A percentile compares a stretch with the other conserved stretches of the same genome.
Conservation (phyloP, 2,329 filamentous ascomycete genomes). For the Trichophyton mentagrophytes region DNA sequence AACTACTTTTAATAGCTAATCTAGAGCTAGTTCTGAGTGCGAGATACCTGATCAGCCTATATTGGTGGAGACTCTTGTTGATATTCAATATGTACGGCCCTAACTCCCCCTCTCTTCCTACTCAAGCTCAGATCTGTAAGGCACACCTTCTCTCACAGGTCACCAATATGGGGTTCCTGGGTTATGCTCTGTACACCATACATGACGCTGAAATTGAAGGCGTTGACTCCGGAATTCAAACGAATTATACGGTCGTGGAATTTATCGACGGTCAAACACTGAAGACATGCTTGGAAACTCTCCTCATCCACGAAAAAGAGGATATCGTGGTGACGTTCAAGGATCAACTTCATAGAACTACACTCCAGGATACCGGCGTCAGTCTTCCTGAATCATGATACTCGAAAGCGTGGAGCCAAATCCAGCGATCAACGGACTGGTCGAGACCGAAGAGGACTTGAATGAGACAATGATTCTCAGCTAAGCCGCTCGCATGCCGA, state of each 20-base stretch:
- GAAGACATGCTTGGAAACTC: constrained; percentile 13
- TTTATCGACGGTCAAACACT: constrained; percentile 18
- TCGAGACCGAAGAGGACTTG: constrained; percentile 18
- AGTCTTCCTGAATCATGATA: constrained; percentile 17
- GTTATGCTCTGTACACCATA: constrained; percentile 21
- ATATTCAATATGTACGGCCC: constrained; percentile 14
- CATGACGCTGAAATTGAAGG: constrained; percentile 4
- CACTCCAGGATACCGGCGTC: constrained; percentile 18
- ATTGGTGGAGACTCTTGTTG: neutral
- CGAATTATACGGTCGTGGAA: constrained; percentile 24
- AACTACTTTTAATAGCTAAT: too few species aligned
- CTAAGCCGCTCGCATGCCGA: constrained; percentile 11
- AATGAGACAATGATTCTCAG: constrained; percentile 20
- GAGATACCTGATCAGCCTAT: too few species aligned
- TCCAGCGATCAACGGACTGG: constrained; percentile 18
- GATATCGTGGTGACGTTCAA: constrained; percentile 14
- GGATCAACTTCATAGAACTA: constrained; percentile 15
- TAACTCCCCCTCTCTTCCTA: constrained; percentile 16
- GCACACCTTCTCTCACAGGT: constrained; percentile 2
- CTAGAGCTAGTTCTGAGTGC: too few species aligned
- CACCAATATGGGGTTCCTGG: constrained; percentile 20
- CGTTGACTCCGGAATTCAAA: constrained; percentile 1
- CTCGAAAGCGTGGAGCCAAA: constrained; percentile 20
- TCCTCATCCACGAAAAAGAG: constrained; percentile 17
- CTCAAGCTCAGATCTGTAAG: constrained; percentile 8